Base-by-base conservation (phyloP, 2,329 filamentous ascomycete species). In the Trichoderma semiorbis region DNA sequence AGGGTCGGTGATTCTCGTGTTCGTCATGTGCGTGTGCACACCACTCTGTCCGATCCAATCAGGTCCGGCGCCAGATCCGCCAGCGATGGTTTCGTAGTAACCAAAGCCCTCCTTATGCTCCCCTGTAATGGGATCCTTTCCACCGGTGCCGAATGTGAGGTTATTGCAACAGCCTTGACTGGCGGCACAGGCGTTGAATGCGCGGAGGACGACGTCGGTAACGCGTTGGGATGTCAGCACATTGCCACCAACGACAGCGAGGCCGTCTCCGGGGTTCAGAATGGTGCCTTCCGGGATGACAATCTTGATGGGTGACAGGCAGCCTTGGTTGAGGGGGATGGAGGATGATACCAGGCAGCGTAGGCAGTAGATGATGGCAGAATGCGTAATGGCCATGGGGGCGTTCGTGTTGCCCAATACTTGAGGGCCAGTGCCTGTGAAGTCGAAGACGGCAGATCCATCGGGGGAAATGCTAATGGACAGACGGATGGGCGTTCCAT, bases 241-340 rank as follows among this genome's bases (percentile, higher is more conserved):
- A 78, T 95, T 96, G 70, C 93, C 93, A 60, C 93, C 93, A 0
- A 95, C 93, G 0, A 96, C 93, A 0, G 93, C 93, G 0, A 93
- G 92, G 62, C 90, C 90, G 78, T 92, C 90, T 0, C 90, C 92
- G 0, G 93, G 93, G 0, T 89, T 91, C 36, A 97, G 87, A 78
- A 96, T 91, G 12, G 89, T 91, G 74, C 89, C 88, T 8, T 89
- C 87, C 0, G 93, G 92, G 65, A 95, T 94, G 61, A 85, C 85
- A 77, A 96, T 91, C 69, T 89, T 86, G 76, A 96, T 92, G 0
- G 93, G 93, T 64, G 89, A 89, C 3, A 96, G 84, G 74, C 93
- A 97, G 74, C 93, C 93, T 81, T 97, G 93, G 82, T 97, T 97
- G 5, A 97, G 86, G 0, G 93, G 94, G 16, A 97, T 95, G 75